phyloP scores from a whole-genome alignment of 768 basidiomycete species.

The Lentinula aciculospora region DNA sequence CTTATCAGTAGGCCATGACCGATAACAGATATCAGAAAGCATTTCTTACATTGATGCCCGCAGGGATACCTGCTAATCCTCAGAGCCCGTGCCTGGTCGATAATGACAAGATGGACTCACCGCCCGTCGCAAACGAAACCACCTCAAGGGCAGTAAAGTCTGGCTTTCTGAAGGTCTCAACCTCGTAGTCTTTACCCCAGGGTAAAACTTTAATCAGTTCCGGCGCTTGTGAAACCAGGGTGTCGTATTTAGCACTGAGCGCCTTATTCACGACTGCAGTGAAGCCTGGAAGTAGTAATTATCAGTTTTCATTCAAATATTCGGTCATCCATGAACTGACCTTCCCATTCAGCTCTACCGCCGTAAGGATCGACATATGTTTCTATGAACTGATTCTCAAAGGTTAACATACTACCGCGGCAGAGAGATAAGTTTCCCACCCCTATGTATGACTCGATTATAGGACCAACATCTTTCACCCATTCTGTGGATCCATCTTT shows the following conservation, averaged over 20 bases:
- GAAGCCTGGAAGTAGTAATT: conserved; percentile 49
- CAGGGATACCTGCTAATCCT: conserved; percentile 61
- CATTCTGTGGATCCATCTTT: conserved; percentile 72
- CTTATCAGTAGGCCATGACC: neutral
- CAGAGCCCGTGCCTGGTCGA: too few species aligned
- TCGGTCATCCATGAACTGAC: conserved; percentile 24
- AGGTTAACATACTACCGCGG: neutral
- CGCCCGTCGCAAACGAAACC: conserved; percentile 77
- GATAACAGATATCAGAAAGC: neutral
- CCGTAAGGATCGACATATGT: conserved; percentile 89
- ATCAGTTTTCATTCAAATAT: conserved; percentile 6
- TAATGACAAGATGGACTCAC: conserved; percentile 29
- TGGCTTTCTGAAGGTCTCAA: conserved; percentile 77
- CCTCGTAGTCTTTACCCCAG: conserved; percentile 68
- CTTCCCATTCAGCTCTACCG: conserved; percentile 92
- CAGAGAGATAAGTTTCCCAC: conserved; percentile 22
- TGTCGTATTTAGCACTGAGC: conserved; percentile 77
- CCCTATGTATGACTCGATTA: conserved; percentile 85
- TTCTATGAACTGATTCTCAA: conserved; percentile 53
- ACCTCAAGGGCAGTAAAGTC: conserved; percentile 87
- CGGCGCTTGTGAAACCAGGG: conserved; percentile 69
- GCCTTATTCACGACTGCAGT: conserved; percentile 86
- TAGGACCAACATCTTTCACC: conserved; percentile 85
- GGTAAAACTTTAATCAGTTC: conserved; percentile 74
- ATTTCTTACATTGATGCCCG: conserved; percentile 69